Percentiles rank a stretch among this genome's conserved stretches.
phyloP scores from a whole-genome alignment of 176 grass and related monocot species.

The Oryza meridionalis region DNA sequence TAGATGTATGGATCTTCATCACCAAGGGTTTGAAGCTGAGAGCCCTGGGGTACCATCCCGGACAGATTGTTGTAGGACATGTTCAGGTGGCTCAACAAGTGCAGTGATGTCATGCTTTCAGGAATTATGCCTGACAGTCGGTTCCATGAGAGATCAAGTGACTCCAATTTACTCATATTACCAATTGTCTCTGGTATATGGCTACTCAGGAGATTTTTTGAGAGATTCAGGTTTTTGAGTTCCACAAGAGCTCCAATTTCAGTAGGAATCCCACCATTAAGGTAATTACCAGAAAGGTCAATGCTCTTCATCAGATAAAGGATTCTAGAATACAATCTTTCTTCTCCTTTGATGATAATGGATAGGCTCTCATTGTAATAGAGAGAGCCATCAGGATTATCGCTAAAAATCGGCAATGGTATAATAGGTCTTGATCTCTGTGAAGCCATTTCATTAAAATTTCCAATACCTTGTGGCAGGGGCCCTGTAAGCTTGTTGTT shows the following conservation, averaged over 20 bases:
- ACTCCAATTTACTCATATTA: not conserved
- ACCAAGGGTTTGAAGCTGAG: too few relatives aligned
- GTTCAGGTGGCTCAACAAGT: not conserved
- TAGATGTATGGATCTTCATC: too few relatives aligned
- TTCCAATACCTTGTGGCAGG: too few relatives aligned
- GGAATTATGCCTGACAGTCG: not conserved
- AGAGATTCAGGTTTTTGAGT: not conserved
- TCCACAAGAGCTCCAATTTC: not conserved
- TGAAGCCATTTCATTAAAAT: not conserved
- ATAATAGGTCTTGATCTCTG: too few relatives aligned
- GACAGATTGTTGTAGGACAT: not conserved
- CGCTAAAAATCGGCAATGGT: not conserved
- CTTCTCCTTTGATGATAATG: too few relatives aligned
- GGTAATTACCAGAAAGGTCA: not conserved
- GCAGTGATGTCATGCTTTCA: not conserved
- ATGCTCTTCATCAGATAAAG: slow-evolving; percentile 1
- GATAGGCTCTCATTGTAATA: too few relatives aligned
- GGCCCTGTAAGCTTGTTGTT: too few relatives aligned
- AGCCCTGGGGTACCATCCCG: too few relatives aligned
- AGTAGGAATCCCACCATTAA: not conserved
- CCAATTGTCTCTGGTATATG: not conserved
- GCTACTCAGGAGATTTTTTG: not conserved
- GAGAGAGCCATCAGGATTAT: too few relatives aligned
- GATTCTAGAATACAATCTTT: not conserved
- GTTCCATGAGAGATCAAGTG: slow-evolving; percentile 2